Conservation (phyloP, 805 yeast species). For the Spathaspora hagerdaliae region DNA sequence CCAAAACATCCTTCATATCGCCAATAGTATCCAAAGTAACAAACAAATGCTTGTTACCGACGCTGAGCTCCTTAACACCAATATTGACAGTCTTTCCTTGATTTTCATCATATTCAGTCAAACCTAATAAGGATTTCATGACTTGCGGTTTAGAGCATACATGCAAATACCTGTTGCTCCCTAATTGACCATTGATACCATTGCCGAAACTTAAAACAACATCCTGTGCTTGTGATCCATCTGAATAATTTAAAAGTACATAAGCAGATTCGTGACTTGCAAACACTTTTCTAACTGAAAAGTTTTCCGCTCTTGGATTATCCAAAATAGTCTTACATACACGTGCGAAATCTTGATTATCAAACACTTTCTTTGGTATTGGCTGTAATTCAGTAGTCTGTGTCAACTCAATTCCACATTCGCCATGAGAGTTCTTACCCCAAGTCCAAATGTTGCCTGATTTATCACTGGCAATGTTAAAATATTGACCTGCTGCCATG, state of each 20-base stretch:
- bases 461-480: slow-evolving; percentile 65
- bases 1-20: slow-evolving; percentile 50
- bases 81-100: slow-evolving; percentile 38
- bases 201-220: slow-evolving; percentile 68
- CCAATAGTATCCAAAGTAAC: slow-evolving; percentile 51
- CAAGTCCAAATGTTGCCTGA: slow-evolving; percentile 76
- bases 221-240: slow-evolving; percentile 6
- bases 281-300: slow-evolving; percentile 49
- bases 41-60: slow-evolving; percentile 65
- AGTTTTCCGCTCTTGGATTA: slow-evolving; percentile 29
- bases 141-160: slow-evolving; percentile 65
- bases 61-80: slow-evolving; percentile 47
- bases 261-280: slow-evolving; percentile 64
- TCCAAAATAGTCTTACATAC: slow-evolving; percentile 19
- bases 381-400: slow-evolving; percentile 66
- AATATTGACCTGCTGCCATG: slow-evolving; percentile 72
- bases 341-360: slow-evolving; percentile 10
- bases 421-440: slow-evolving; percentile 85
- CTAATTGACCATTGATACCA: slow-evolving; percentile 84
- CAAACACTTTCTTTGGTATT: slow-evolving; percentile 52
- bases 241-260: slow-evolving; percentile 20
- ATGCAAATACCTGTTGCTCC: slow-evolving; percentile 72
- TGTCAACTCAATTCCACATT: slow-evolving; percentile 67
- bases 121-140: slow-evolving; percentile 43
- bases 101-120: slow-evolving; percentile 54